phyloP scores from a whole-genome alignment of 257 asterid genomes.

The Lycium ferocissimum region DNA sequence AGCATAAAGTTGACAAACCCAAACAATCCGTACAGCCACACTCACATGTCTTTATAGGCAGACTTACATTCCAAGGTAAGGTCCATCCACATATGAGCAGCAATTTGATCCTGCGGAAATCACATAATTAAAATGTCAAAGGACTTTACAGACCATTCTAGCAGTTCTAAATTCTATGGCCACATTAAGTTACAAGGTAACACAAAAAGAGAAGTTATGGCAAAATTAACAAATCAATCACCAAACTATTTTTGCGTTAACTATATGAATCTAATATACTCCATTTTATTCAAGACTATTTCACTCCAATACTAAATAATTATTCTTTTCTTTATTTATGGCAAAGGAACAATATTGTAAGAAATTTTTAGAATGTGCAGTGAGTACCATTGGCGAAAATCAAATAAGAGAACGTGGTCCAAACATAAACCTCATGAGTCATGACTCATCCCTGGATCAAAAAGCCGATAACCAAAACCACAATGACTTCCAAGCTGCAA shows the following conservation, averaged over 20 bases:
- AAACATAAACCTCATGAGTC: too few relatives aligned
- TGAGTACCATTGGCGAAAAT: not conserved
- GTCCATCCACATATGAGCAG: conserved; percentile 61
- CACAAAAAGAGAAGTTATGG: not conserved
- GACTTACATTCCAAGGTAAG: conserved; percentile 47
- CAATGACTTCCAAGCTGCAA: too few relatives aligned
- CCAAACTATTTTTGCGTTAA: not conserved
- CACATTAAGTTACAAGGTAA: not conserved
- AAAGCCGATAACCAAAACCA: not conserved
- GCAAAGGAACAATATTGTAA: not conserved
- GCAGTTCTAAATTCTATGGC: not conserved
- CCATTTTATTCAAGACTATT: not conserved
- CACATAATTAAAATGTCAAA: not conserved
- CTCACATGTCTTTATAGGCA: conserved; percentile 45
- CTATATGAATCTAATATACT: not conserved
- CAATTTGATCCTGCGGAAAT: conserved; percentile 52
- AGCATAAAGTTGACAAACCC: conserved; percentile 4
- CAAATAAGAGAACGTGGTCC: not conserved
- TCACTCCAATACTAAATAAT: not conserved
- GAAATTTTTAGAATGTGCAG: not conserved
- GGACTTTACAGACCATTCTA: not conserved
- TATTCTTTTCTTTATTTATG: not conserved
- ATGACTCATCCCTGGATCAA: not conserved
- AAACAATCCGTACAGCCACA: not conserved
- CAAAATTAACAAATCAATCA: not conserved